phyloP scores from a whole-genome alignment of 139 green algal species.

The Micromonas commoda region DNA sequence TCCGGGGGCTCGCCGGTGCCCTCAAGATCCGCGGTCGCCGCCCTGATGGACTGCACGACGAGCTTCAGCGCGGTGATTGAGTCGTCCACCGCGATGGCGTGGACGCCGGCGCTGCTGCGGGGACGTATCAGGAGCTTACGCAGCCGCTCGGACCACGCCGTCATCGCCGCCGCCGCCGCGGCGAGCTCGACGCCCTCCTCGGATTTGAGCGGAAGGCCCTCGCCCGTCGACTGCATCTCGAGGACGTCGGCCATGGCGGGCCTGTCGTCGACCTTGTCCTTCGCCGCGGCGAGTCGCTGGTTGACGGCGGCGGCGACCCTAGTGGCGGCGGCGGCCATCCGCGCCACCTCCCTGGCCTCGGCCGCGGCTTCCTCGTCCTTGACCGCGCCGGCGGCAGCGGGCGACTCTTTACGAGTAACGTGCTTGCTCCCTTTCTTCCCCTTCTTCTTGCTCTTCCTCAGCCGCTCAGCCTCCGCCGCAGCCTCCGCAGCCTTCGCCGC shows the following conservation, averaged over 20 bases:
- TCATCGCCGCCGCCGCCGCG: not conserved
- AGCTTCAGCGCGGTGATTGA: not conserved
- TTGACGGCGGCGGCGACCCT: not conserved
- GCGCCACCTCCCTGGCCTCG: not conserved
- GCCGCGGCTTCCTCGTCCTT: not conserved
- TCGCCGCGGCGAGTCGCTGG: not conserved
- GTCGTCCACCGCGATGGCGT: not conserved
- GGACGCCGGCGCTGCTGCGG: not conserved
- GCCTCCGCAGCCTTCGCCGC: no score
- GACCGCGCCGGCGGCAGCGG: no score
- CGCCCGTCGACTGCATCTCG: not conserved
- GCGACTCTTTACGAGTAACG: not conserved
- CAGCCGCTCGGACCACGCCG: conserved; percentile 1
- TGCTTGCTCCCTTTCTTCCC: not conserved
- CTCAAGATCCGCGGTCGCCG: not conserved
- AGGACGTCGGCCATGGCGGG: not conserved
- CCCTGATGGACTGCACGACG: conserved; percentile 1
- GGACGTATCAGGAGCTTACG: not conserved
- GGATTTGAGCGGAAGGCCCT: conserved; percentile 1
- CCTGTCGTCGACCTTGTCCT: not conserved
- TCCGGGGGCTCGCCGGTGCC: conserved; percentile 15
- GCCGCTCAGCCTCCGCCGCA: not conserved
- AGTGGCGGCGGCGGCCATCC: not conserved
- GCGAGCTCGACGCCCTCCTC: not conserved
- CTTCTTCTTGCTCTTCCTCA: not conserved